Percentiles rank a stretch among this genome's conserved stretches.
Evolutionary conservation across 2,329 filamentous ascomycete species (phyloP).

Genomic region (Epichloe amarillans): DNA sequence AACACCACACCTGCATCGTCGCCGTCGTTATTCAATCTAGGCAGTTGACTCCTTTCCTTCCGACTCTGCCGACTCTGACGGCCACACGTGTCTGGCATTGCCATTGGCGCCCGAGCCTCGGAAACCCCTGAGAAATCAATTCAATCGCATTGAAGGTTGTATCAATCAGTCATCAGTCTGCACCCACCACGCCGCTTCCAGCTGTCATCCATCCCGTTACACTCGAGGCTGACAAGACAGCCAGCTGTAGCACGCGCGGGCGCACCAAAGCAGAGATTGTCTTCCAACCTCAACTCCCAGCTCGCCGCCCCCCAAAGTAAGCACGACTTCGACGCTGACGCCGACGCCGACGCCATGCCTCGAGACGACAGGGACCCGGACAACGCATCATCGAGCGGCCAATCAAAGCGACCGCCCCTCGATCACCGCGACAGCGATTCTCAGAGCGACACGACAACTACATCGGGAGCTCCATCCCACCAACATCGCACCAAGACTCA

Average conservation of each 20-base stretch:
- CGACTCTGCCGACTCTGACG: conserved; percentile 7
- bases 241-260: background rate
- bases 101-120: background rate
- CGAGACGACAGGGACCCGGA: conserved; percentile 34
- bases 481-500: conserved; percentile 19
- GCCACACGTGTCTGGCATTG: conserved; percentile 8
- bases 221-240: background rate
- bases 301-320: background rate
- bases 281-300: background rate
- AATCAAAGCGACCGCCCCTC: conserved; percentile 40
- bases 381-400: conserved; percentile 33
- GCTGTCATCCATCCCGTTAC: background rate
- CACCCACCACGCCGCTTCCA: background rate
- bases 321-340: background rate
- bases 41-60: background rate
- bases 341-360: conserved; percentile 18
- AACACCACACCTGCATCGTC: background rate
- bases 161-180: background rate
- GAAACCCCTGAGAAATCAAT: background rate
- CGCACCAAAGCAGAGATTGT: background rate
- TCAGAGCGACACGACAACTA: conserved; percentile 18
- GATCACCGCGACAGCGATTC: conserved; percentile 23
- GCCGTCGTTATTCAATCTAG: background rate
- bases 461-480: conserved; percentile 11
- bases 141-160: too few species aligned